Base-by-base conservation (phyloP, 768 basidiomycete species). In the Tephrocybe sp. region DNA sequence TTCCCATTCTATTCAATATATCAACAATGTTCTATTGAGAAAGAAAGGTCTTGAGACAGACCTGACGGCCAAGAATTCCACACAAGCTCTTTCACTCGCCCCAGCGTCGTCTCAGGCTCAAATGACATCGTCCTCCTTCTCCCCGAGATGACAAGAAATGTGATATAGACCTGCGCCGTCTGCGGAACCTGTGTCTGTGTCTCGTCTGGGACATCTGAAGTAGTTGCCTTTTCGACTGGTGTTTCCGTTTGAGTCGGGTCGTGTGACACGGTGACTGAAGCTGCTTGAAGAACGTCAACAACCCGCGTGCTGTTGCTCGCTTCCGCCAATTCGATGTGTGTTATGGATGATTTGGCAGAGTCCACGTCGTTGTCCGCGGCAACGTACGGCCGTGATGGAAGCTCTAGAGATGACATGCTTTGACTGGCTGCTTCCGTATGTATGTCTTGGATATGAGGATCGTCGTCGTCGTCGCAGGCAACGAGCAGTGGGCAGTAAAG, bases 61-160 rank as follows among this genome's bases (percentile, higher is more conserved):
- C 88, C 87, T 58, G 72, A 68, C 23, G 86, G 86, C 88, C 89
- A 91, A 27, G 81, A 77, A 67, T 84, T 88, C 88, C 89, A 91
- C 30, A 84, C 79, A 40, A 91, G 76, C 68, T 91, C 89, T 66
- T 91, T 91, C 23, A 89, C 84, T 57, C 89, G 74, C 15, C 86
- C 86, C 25, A 91, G 70, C 0, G 86, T 85, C 18, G 79, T 86
- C 56, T 81, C 80, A 11, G 87, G 86, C 23, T 88, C 86, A 56
- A 91, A 91, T 0, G 76, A 69, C 79, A 90, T 87, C 0, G 82
- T 80, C 54, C 83, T 73, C 53, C 87, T 71, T 34, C 75, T 69
- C 0, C 88, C 87, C 0, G 86, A 82, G 22, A 89, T 77, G 42
- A 89, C 73, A 37, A 91, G 71, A 64, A 91, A 89, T 0, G 86